Evolutionary conservation across 495 filamentous ascomycete species (phyloP).

Genomic region (Astrothelium subdiscretum): DNA sequence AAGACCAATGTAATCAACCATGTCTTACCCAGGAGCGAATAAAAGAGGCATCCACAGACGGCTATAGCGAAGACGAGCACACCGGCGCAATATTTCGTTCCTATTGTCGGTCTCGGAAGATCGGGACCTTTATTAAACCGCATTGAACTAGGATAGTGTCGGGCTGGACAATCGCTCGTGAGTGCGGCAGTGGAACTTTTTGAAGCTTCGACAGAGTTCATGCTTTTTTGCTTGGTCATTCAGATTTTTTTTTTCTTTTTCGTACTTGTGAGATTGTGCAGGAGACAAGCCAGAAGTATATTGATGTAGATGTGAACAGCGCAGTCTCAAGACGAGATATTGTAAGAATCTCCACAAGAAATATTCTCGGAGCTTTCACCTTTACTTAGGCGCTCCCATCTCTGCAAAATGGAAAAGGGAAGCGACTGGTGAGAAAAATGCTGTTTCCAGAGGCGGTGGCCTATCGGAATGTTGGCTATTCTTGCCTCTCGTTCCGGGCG

Average conservation of each 20-base stretch:
- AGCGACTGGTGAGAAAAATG: background rate
- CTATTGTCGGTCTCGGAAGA: background rate
- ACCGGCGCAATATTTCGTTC: background rate
- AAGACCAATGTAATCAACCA: background rate
- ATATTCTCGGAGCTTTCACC: background rate
- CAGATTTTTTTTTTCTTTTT: no score
- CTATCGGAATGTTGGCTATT: background rate
- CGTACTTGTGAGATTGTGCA: no score
- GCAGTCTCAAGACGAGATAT: no score
- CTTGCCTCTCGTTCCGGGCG: background rate
- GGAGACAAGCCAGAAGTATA: no score
- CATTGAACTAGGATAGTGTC: no score
- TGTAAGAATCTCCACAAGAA: background rate
- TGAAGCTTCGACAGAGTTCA: no score
- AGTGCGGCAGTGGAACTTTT: no score
- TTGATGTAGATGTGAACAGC: no score
- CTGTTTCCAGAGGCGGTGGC: background rate
- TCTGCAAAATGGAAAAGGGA: background rate
- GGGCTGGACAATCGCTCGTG: background rate
- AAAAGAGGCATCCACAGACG: background rate
- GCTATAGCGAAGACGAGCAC: background rate
- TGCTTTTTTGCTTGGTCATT: no score
- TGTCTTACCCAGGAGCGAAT: background rate
- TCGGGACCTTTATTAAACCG: background rate
- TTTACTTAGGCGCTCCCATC: background rate